Percentiles rank a stretch among this genome's conserved stretches.
These are phyloP conservation scores for Clausena lansium DNA, from an alignment of 345 rosid genomes.

Conservation along the genomic window DNA sequence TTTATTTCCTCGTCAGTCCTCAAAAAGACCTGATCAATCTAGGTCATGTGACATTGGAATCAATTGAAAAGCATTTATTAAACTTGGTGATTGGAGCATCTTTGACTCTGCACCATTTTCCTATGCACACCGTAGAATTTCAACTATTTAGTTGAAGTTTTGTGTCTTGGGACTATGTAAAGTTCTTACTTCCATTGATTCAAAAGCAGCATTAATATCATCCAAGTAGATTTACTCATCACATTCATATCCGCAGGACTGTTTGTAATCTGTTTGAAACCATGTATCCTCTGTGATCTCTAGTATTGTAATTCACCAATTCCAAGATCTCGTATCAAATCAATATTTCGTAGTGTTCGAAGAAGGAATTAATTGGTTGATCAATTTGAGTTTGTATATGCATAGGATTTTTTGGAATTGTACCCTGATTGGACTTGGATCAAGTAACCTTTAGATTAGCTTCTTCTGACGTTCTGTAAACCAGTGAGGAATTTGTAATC, in stretches of 20 bases:
- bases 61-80: slow-evolving; percentile 86
- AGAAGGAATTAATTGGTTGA: not conserved
- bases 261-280: slow-evolving; percentile 66
- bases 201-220: slow-evolving; percentile 56
- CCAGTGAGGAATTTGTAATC: slow-evolving; percentile 61
- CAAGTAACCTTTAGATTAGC: slow-evolving; percentile 66
- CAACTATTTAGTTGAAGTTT: slow-evolving; percentile 9
- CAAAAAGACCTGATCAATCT: slow-evolving; percentile 88
- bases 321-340: no score
- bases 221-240: slow-evolving; percentile 41
- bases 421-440: slow-evolving; percentile 67
- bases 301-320: slow-evolving; percentile 63
- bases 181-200: slow-evolving; percentile 54
- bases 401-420: not conserved
- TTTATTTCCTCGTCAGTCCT: slow-evolving; percentile 52
- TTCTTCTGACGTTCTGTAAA: slow-evolving; percentile 56
- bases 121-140: slow-evolving; percentile 40
- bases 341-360: slow-evolving; percentile 33
- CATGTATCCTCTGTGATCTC: slow-evolving; percentile 74
- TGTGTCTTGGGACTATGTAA: not conserved
- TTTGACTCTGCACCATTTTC: slow-evolving; percentile 42
- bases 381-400: not conserved
- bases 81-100: slow-evolving; percentile 53
- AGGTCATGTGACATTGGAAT: slow-evolving; percentile 94
- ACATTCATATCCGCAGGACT: slow-evolving; percentile 38